Conservation (phyloP, 176 grass and related monocot genomes). For the Oryza meridionalis region DNA sequence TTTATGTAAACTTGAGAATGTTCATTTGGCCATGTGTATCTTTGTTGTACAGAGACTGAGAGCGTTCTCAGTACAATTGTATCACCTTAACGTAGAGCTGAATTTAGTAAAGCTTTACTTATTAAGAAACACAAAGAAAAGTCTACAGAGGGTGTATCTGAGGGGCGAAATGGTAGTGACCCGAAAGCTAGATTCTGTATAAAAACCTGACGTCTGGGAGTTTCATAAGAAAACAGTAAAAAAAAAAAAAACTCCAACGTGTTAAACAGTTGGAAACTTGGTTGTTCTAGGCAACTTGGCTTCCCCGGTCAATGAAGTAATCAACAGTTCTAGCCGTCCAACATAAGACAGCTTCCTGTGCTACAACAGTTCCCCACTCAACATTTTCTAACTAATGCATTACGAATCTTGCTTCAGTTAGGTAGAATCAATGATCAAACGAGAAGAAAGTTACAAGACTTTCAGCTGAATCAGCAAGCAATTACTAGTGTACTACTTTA, state of each 20-base stretch:
- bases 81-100: no score
- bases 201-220: neutral
- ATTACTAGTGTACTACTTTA: no score
- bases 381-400: neutral
- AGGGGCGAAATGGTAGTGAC: no score
- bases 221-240: neutral
- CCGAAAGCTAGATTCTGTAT: neutral
- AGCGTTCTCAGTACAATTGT: no score
- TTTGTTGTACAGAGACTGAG: no score
- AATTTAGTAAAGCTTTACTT: no score
- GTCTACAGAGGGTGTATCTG: no score
- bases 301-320: neutral
- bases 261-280: neutral
- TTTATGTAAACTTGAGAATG: no score
- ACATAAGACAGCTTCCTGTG: neutral
- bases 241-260: neutral
- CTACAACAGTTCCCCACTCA: neutral
- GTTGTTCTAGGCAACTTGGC: neutral
- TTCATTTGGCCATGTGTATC: no score
- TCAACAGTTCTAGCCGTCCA: neutral
- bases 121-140: no score
- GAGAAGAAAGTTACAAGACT: neutral
- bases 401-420: neutral
- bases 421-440: neutral
- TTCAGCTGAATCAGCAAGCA: neutral